Conservation (phyloP, 2,329 filamentous ascomycete species). For the Monosporascus sp. region DNA sequence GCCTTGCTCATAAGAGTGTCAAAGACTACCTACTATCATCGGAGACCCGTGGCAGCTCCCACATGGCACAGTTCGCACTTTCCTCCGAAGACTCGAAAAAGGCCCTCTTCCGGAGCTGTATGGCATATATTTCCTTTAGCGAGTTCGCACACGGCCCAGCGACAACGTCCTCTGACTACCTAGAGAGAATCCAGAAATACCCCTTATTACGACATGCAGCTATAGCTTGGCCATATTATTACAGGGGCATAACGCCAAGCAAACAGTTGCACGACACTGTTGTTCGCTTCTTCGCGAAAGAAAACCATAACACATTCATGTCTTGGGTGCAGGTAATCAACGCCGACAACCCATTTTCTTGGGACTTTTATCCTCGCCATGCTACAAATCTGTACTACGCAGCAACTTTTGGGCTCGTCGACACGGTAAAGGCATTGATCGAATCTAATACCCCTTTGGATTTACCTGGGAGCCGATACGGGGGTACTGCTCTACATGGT, state of each 20-base stretch:
- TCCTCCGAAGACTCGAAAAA: background rate
- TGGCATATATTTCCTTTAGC: constrained; percentile 4
- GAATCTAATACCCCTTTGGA: background rate
- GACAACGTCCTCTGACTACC: background rate
- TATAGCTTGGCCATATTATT: constrained; percentile 8
- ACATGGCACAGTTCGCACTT: background rate
- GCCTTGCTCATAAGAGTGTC: constrained; percentile 6
- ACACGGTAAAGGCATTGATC: background rate
- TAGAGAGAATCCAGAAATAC: background rate
- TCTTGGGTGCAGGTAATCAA: constrained; percentile 8
- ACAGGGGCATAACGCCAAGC: background rate
- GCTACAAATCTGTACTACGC: constrained; percentile 10
- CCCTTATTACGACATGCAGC: constrained; percentile 4
- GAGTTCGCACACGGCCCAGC: constrained; percentile 2
- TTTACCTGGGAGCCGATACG: constrained; percentile 5
- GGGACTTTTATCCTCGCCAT: constrained; percentile 7
- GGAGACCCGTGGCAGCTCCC: background rate
- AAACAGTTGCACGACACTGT: background rate
- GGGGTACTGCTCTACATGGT: constrained; percentile 10
- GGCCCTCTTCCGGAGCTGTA: background rate
- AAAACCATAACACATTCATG: constrained; percentile 3
- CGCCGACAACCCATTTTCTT: constrained; percentile 2
- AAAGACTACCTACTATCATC: constrained; percentile 6
- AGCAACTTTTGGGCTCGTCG: constrained; percentile 6
- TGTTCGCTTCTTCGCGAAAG: background rate